Evolutionary conservation across 768 basidiomycete species (phyloP), one percentile per base, ranked within the genome.

Genomic region (Suillus plorans): DNA sequence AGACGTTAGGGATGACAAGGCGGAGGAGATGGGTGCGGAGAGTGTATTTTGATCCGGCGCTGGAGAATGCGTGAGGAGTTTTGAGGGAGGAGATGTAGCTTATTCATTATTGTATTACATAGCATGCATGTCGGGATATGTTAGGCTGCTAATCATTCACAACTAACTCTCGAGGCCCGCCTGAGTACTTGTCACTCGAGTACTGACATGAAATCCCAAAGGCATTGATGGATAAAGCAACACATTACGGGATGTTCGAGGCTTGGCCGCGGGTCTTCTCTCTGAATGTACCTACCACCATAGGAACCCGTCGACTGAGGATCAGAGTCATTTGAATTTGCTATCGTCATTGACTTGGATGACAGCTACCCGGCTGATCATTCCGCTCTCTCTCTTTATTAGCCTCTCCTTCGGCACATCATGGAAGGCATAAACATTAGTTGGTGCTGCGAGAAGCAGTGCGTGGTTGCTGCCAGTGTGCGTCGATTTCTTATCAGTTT

Each of bases 11-110:
- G 1, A 78, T 91, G 67, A 92, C 91, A 20, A 77, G 91, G 55
- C 75, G 91, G 68, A 75, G 91, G 67, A 55, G 53, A 62, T 93
- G 92, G 92, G 77, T 84, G 12, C 78, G 53, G 3, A 55, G 53
- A 34, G 53, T 55, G 20, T 55, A 34, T 55, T 55, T 55, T 55
- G 31, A 55, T 34, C 53, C 53, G 20, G 12, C 20, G 31, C 31
- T 34, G 10, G 53, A 55, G 53, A 55, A 10, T 10, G 4, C 52
- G 52, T 53, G 18, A 53, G 28, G 50, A 50, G 25, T 28, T 22
- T 34, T 20, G 18, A 31, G 52, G 16, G 7, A 47, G 52, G 52
- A 28, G 18, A 53, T 18, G 16, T 28, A 9, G 20, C 53, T 34
- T 34, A 18, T 55, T 55, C 18, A 53, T 20, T 18, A 55, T n/a